Evolutionary conservation across 169 alveolate species (phyloP).

Genomic region (Haemoproteus tartakovskyi): DNA sequence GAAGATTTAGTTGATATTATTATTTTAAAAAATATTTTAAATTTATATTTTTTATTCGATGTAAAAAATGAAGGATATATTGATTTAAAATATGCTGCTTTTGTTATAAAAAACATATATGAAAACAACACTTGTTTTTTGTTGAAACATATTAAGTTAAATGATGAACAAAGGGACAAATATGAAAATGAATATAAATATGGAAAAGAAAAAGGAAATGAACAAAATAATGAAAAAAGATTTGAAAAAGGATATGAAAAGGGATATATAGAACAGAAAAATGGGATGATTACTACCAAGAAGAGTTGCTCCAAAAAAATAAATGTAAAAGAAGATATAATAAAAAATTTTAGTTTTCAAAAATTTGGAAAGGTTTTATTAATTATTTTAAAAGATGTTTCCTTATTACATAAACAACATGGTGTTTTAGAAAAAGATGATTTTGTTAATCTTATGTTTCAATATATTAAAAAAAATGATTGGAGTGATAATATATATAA

Average conservation of each 20-base stretch:
- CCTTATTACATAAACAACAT: slow-evolving; percentile 7
- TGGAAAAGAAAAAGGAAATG: neutral
- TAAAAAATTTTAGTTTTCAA: too few species aligned
- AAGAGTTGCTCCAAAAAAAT: neutral
- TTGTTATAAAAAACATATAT: slow-evolving; percentile 49
- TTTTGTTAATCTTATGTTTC: slow-evolving; percentile 13
- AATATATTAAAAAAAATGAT: neutral
- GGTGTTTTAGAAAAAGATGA: slow-evolving; percentile 14
- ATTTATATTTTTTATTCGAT: slow-evolving; percentile 54
- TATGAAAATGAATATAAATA: neutral
- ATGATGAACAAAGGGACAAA: slow-evolving; percentile 1
- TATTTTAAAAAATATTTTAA: slow-evolving; percentile 38
- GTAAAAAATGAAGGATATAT: slow-evolving; percentile 31
- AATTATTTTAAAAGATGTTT: slow-evolving; percentile 11
- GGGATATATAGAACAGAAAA: neutral
- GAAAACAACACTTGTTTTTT: slow-evolving; percentile 29
- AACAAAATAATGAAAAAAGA: neutral
- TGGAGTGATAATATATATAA: neutral
- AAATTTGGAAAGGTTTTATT: slow-evolving; percentile 34
- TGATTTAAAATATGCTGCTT: slow-evolving; percentile 22
- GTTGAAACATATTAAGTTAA: slow-evolving; percentile 19
- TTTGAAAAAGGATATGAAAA: too few species aligned
- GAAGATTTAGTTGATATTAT: slow-evolving; percentile 5
- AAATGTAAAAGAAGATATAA: neutral
- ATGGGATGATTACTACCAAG: too few species aligned